Evolutionary conservation across 495 filamentous ascomycete genomes (phyloP), one percentile per base, ranked within the genome.

Genomic region (Aeminium ludgeri): DNA sequence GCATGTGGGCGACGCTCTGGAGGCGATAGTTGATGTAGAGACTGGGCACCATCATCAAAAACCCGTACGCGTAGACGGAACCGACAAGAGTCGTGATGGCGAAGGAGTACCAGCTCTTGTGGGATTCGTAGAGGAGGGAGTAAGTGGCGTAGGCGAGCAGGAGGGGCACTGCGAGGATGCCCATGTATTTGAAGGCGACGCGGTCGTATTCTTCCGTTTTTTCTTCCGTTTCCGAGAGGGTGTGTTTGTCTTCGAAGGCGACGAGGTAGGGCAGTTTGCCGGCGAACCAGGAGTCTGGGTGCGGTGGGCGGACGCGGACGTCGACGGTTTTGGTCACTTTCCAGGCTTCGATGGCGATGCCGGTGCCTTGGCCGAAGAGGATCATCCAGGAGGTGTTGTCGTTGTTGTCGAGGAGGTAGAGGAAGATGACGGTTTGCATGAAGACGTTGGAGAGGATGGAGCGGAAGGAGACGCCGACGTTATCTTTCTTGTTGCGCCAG

Each of bases 321-420:
- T 97, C 74, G 44, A 97, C 91, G 0, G 85, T 75, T 40, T 93
- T 95, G n/a, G 89, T 97, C 56, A 97, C 74, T 56, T 97, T 97
- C 89, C 89, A 97, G 13, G 89, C 76, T 63, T 97, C 89, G 40
- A 97, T 76, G 7, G 93, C 55, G 48, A 97, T 97, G 29, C 89
- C 87, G 39, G 89, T 75, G 15, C 83, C 89, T 61, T 97, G 89
- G 11, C 82, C 79, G 30, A 84, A 78, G 16, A 97, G 69, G 52
- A 97, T 96, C 87, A 96, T 95, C 87, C 89, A 97, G 34, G 82
- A 89, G 4, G 89, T 97, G 54, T 87, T 86, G 13, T 93, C 83
- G 45, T 82, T 92, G 60, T 97, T 96, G 62, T 97, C 89, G 55
- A 97, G 65, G n/a, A 97, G 70, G 60, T 97, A 97, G 19, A 97